Evolutionary conservation across 768 basidiomycete species (phyloP), one percentile per base, ranked within the genome.

Genomic region (Amanita rubescens): DNA sequence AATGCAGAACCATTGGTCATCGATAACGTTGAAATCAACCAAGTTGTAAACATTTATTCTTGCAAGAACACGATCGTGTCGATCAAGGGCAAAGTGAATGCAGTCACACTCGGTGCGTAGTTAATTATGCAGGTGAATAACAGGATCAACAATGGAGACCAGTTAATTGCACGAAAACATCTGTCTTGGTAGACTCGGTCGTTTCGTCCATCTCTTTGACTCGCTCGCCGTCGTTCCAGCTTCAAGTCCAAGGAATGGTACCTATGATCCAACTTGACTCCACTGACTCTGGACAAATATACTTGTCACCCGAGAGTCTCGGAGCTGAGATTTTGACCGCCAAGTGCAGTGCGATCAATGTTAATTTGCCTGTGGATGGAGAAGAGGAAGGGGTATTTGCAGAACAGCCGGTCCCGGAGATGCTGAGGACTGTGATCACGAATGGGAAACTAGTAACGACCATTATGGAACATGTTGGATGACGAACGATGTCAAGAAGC

Each of bases 261-360:
- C 95, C 96, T 1, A 98, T 93, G 59, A 82, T 99, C 55, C 90
- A 94, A 62, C 71, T 99, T 17, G 96, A 99, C 69, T 85, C 87
- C 14, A 95, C 93, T 12, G 96, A 98, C 69, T 90, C 89, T 6
- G 96, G 96, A 5, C 90, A 93, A 66, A 84, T 99, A 59, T 99
- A 90, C 71, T 79, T 99, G 35, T 94, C 91, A 20, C 87, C 85
- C 63, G 82, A 79, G 11, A 87, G 86, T 59, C 74, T 97, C 48
- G 59, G 51, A 24, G 78, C 82, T 9, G 94, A 97, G 71, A 87
- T 99, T 61, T 90, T 90, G 25, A 95, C 94, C 0, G 87, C 92
- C 48, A 97, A 98, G 70, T 94, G 91, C 68, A 92, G 89, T 62
- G 77, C 84, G 30, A 88, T 99, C 69, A 99, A 98, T 69, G 75